These are phyloP conservation scores for Vigna nakashimae DNA, from an alignment of 306 rosid genomes.

Conservation along the genomic window DNA sequence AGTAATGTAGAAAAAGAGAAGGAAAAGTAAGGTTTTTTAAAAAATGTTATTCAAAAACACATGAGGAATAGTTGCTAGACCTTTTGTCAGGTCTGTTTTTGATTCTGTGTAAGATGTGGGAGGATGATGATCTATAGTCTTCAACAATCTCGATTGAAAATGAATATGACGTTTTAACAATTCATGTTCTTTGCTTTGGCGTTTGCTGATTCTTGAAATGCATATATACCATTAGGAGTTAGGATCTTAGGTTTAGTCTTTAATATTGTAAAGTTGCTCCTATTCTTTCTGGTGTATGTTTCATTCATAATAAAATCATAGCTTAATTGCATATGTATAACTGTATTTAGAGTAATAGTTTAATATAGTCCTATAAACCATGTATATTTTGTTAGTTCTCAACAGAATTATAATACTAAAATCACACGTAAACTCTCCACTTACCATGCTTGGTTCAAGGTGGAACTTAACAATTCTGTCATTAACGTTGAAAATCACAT, in stretches of 20 bases:
- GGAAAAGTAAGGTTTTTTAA: conserved; percentile 34
- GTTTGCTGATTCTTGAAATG: conserved; percentile 27
- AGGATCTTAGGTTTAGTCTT: conserved; percentile 38
- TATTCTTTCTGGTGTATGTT: conserved; percentile 7
- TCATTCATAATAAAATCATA: conserved; percentile 25
- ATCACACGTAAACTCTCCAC: too few species aligned
- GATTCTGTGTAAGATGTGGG: conserved; percentile 39
- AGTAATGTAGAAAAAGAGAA: conserved; percentile 40
- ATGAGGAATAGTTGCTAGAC: conserved; percentile 41
- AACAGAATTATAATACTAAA: too few species aligned
- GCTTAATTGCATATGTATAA: not conserved
- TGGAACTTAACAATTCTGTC: too few species aligned
- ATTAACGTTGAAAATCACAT: too few species aligned
- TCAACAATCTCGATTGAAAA: conserved; percentile 39
- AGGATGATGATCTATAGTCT: conserved; percentile 40
- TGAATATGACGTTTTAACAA: conserved; percentile 43
- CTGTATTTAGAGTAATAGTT: too few species aligned
- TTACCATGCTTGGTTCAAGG: too few species aligned
- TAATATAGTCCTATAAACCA: too few species aligned
- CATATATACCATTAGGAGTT: conserved; percentile 23
- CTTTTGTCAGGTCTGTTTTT: conserved; percentile 36
- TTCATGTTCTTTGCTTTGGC: conserved; percentile 31
- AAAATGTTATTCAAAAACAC: conserved; percentile 26
- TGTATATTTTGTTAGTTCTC: not conserved
- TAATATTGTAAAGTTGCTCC: conserved; percentile 28